Base-by-base conservation (phyloP, 805 yeast species). In the Kregervanrija delftensis region DNA sequence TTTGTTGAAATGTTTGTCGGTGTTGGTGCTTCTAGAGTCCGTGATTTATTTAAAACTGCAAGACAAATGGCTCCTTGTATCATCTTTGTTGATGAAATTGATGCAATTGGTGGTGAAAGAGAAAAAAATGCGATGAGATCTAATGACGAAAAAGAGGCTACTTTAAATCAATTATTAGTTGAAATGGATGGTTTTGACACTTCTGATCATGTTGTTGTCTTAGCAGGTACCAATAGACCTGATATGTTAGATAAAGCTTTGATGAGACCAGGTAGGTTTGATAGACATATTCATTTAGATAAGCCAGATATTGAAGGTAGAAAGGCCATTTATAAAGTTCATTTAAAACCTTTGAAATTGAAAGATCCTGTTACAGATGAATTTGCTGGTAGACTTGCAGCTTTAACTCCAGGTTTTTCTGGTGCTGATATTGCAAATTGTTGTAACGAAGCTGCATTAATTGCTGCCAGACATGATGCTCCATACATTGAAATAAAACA, bases 1-100 rank as follows among this genome's bases (percentile, higher is more conserved):
- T 91, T 91, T 55, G 96, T 93, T 11, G 98, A 91, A 64, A 93
- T 91, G 98, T 93, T 89, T 71, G 98, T 90, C 30, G 99, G 99
- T 73, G 97, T 91, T 17, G 99, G 99, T 69, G 98, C 99, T 2
- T 85, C 96, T 13, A 79, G 99, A 64, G 99, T 93, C 30, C 89
- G 99, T 63, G 99, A 93, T 64, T 71, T 93, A 56, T 93, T 93
- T 69, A 77, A 83, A 51, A 85, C 86, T 30, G 99, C 99, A 1
- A 77, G 98, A 58, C 87, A 86, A 61, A 80, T 83, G 65, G 96
- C 99, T 0, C 99, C 99, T 12, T 75, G 95, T 33, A 93, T 93
- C 58, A 80, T 93, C n/a, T 95, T 93, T 56, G 90, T 93, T 41
- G 99, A 93, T 71, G 99, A 93, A 68, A 93, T 93, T 51, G 99